Conservation (phyloP, 768 basidiomycete species). For the Mycena kentingensis region DNA sequence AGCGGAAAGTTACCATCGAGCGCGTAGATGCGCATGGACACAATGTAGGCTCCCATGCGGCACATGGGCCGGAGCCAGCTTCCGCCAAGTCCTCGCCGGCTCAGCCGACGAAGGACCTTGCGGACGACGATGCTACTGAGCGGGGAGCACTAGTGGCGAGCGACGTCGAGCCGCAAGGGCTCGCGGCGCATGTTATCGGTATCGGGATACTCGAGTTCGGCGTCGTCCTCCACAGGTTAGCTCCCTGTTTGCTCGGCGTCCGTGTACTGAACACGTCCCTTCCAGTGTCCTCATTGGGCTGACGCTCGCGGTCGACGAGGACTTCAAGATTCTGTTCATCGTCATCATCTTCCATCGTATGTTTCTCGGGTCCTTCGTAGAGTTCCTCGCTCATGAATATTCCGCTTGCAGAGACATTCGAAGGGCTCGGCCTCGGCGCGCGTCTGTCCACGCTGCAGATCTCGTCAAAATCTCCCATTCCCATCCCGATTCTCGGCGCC, state of each 20-base stretch:
- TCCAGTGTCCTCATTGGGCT: constrained; percentile 81
- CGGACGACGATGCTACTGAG: constrained; percentile 19
- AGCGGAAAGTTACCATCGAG: neutral
- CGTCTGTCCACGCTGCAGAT: constrained; percentile 86
- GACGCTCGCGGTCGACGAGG: constrained; percentile 83
- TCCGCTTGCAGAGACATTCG: constrained; percentile 73
- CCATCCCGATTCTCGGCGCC: constrained; percentile 62
- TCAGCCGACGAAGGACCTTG: constrained; percentile 32
- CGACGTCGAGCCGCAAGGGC: constrained; percentile 43
- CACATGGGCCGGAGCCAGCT: constrained; percentile 3
- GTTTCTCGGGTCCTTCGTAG: constrained; percentile 32
- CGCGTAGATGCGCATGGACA: constrained; percentile 2
- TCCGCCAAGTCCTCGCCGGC: neutral
- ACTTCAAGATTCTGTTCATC: constrained; percentile 83
- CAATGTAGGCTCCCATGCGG: neutral
- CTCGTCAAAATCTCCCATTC: too few species aligned
- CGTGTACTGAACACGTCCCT: neutral
- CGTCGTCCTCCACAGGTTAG: constrained; percentile 79
- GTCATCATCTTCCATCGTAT: constrained; percentile 92
- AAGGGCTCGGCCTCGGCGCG: constrained; percentile 91
- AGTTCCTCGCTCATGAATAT: neutral
- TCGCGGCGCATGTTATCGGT: constrained; percentile 76
- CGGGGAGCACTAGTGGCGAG: neutral
- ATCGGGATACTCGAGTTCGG: constrained; percentile 94
- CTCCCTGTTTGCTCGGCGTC: neutral